A percentile compares a stretch with the other conserved stretches of the same genome.
These are phyloP conservation scores for Starmerella floricola DNA, from an alignment of 805 yeast species.

Conservation along the genomic window DNA sequence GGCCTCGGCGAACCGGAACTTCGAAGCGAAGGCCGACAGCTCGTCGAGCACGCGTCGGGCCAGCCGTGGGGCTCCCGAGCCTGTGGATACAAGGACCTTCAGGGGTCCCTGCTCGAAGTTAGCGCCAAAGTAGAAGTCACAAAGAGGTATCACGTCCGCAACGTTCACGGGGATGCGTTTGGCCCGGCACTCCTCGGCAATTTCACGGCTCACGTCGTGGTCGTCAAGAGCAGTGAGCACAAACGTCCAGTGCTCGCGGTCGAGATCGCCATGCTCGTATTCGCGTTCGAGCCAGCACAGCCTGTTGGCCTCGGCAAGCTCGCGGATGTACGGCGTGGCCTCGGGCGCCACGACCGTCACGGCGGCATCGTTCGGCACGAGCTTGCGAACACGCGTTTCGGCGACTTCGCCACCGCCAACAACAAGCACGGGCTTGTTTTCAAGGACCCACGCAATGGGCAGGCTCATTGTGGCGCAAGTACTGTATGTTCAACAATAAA, in stretches of 20 bases:
- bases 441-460: constrained; percentile 20
- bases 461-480: constrained; percentile 7
- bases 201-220: constrained; percentile 43
- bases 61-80: constrained; percentile 70
- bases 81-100: constrained; percentile 72
- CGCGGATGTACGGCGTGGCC: constrained; percentile 38
- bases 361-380: constrained; percentile 56
- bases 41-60: constrained; percentile 50
- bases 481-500: too few species aligned
- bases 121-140: constrained; percentile 80
- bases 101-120: constrained; percentile 59
- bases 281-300: constrained; percentile 15
- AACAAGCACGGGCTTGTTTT: constrained; percentile 50
- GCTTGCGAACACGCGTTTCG: constrained; percentile 51
- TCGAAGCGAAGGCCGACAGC: constrained; percentile 35
- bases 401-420: constrained; percentile 67
- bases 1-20: constrained; percentile 39
- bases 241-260: constrained; percentile 40
- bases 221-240: constrained; percentile 70
- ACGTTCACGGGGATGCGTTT: constrained; percentile 51
- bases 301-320: constrained; percentile 22
- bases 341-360: constrained; percentile 51
- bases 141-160: constrained; percentile 72
- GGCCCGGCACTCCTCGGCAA: constrained; percentile 41
- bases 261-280: constrained; percentile 22